Evolutionary conservation across 2,329 filamentous ascomycete genomes (phyloP), one percentile per base, ranked within the genome.

Genomic region (Colletotrichum cordylinicola): DNA sequence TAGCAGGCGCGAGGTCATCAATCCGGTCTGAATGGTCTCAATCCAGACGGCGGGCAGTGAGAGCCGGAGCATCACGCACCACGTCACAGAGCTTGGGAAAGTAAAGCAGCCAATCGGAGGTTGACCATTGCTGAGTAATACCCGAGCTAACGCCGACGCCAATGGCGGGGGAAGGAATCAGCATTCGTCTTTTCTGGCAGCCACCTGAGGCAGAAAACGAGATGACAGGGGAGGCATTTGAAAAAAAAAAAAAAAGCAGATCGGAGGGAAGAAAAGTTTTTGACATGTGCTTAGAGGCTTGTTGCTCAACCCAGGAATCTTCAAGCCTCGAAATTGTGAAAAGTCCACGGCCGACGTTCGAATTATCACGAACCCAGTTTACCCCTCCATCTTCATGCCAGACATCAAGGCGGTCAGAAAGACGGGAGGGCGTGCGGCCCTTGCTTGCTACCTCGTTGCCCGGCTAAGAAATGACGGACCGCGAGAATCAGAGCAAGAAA

Each of bases 401-500:
- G 33, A 58, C 33, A 64, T 16, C 33, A 21, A 72, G 56, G 56
- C 69, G 68, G 56, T 68, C 55, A 73, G 29, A 33, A 72, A 31
- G 33, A 37, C 62, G 72, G 62, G 73, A 75, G 73, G 69, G 62
- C 70, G 69, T 75, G 55, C 73, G 43, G 27, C 56, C 73, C 73
- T 67, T 72, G 73, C 73, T 62, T 72, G 73, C 56, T 15, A 21
- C 71, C 16, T 75, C 27, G 43, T 62, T 68, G 69, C 39, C 55
- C 56, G 43, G 27, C 33, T 67, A 58, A 64, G 43, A 72, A 24
- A 73, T 75, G 69, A 73, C 64, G 43, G 56, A 43, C 68, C 29
- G 71, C 18, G 35, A 27, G 29, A 24, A 33, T n/a, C 52, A 62
- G 33, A 73, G 29, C 29, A 33, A 39, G 24, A 16, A 52, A 71